Evolutionary conservation across 345 rosid species (phyloP), one percentile per base, ranked within the genome.

Genomic region (Punica granatum): DNA sequence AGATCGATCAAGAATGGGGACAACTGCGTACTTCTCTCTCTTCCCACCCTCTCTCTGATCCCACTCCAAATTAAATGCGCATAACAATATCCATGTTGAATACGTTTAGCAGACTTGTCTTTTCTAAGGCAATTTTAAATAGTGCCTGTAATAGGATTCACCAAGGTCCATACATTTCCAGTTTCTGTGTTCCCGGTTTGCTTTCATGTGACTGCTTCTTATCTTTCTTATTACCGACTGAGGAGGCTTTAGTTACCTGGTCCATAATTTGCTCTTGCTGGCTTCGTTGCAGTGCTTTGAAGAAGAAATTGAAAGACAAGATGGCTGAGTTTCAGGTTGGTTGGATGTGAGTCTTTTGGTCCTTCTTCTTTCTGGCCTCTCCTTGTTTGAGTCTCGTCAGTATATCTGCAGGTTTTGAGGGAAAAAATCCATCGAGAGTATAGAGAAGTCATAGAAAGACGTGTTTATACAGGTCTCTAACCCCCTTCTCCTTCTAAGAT

Each of bases 371-470:
- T 75, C 35, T 35, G 44, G 42, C 68, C 44, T 25, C 35, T 48
- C 48, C 51, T 25, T 23, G 59, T 64, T 65, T 66, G 15, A 31
- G 33, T 30, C 33, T 62, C 30, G 36, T 65, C 34, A 67, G 36
- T 28, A 59, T 48, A 14, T 74, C 68, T 77, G 69, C 84, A 94
- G 99, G 76, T 72, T 76, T 82, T 90, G 23, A 85, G 96, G 73
- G 96, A 90, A 73, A 86, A 51, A 75, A 90, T 94, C 79, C 96
- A 90, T 69, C 91, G 84, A 82, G 99, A 90, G 81, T 87, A 94
- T 70, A 88, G 99, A 60, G 97, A 90, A 53, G 91, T 93, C 75
- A 91, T 93, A 37, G 98, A 90, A 80, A 82, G 98, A 72, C 92
- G 96, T 74, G 95, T 90, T 75, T 94, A 80, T 77, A 89, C 99